Evolutionary conservation across 768 basidiomycete species (phyloP).

Genomic region (Coprinopsis strossmayeri): DNA sequence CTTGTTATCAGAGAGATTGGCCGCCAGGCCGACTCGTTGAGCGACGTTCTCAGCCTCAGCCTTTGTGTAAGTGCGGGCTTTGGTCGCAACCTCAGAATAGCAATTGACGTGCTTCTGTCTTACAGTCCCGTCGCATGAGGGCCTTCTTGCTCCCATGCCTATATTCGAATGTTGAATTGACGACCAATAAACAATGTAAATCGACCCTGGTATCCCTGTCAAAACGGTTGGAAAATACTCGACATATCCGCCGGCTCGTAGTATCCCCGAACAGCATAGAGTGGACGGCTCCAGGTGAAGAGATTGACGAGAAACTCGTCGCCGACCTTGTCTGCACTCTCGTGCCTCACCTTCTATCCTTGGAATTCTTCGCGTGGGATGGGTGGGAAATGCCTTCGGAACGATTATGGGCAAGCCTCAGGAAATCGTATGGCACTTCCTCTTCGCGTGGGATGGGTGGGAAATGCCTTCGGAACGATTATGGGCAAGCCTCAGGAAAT

Average conservation of each 20-base stretch:
- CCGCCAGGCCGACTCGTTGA: slow-evolving; percentile 15
- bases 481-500: slow-evolving; percentile 27
- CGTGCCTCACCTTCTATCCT: slow-evolving; percentile 15
- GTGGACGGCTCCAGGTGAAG: slow-evolving; percentile 26
- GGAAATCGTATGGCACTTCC: slow-evolving; percentile 21
- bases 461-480: slow-evolving; percentile 26
- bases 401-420: slow-evolving; percentile 27
- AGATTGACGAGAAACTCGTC: slow-evolving; percentile 24
- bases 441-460: too few relatives aligned
- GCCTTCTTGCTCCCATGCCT: slow-evolving; percentile 22
- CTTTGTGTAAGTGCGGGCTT: slow-evolving; percentile 12
- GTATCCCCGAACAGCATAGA: slow-evolving; percentile 28
- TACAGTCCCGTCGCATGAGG: slow-evolving; percentile 24
- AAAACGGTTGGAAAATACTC: slow-evolving; percentile 22
- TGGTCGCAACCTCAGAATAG: slow-evolving; percentile 1
- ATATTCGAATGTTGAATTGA: slow-evolving; percentile 27
- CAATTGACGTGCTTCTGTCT: neutral
- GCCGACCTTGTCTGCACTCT: slow-evolving; percentile 23
- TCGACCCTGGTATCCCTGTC: slow-evolving; percentile 42
- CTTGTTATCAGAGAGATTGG: slow-evolving; percentile 22
- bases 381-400: slow-evolving; percentile 30
- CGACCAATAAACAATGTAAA: slow-evolving; percentile 27
- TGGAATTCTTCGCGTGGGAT: slow-evolving; percentile 32
- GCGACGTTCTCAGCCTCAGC: slow-evolving; percentile 24
- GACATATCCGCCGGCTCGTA: slow-evolving; percentile 21